Evolutionary conservation across 352 stramenopile genomes (phyloP), one percentile per base, ranked within the genome.

Genomic region (Pythium sukuiense): DNA sequence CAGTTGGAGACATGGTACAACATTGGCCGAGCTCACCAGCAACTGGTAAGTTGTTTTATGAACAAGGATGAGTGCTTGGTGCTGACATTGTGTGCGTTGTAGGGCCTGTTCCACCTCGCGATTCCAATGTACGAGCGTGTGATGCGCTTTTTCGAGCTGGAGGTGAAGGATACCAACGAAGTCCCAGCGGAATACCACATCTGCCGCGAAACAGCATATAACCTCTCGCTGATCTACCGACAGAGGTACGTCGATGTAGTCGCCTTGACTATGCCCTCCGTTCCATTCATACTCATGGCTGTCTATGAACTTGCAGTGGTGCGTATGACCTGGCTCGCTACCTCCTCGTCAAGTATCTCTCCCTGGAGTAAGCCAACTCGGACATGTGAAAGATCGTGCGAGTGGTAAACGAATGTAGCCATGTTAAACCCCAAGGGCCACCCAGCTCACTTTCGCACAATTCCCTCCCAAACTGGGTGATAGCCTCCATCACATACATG

Each of bases 81-180:
- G 4, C 14, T 63, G 43, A 37, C 46, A 33, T 39, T 26, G 1
- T 48, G 14, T 56, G 12, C 18, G 16, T 20, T 57, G 6, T 50
- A 95, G 87, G 87, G 86, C 12, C 74, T 96, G 24, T 93, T 91
- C 71, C 87, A 96, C 56, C 73, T 96, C 43, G 84, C 87, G 12
- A 94, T 96, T 56, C 82, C 85, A 0, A 93, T 94, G 85, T 96
- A 96, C 55, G 87, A 96, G 65, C 84, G 85, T 56, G 85, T 94
- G 49, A 71, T 96, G 50, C 83, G 85, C 14, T 92, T 88, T 52
- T 92, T 89, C 59, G 85, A 93, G 64, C 62, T 80, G 24, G 76
- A 74, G 56, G 80, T 88, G 20, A 66, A 77, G 26, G 70, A 85
- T 20, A 54, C 77, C 8, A 72, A 65, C 2, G 69, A 89, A 9